Evolutionary conservation across 805 yeast genomes (phyloP).

Genomic region (Saccharomycopsis schoenii): DNA sequence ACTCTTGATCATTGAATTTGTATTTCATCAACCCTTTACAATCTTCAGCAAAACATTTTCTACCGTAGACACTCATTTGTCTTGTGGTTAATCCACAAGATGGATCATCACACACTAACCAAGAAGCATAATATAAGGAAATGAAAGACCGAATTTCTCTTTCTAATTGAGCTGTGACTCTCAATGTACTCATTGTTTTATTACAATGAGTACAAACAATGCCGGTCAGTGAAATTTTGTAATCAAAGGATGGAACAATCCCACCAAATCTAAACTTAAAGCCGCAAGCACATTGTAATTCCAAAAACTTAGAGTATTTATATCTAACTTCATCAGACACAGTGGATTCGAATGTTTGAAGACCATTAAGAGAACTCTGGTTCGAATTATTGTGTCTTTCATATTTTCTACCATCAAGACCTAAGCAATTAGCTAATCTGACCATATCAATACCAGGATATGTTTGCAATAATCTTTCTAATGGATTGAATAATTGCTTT

Average conservation of each 20-base stretch:
- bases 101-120: slow-evolving; percentile 77
- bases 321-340: slow-evolving; percentile 78
- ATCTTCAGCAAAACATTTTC: slow-evolving; percentile 62
- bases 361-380: slow-evolving; percentile 28
- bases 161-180: slow-evolving; percentile 67
- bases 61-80: slow-evolving; percentile 83
- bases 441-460: slow-evolving; percentile 81
- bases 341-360: slow-evolving; percentile 73
- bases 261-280: slow-evolving; percentile 63
- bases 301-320: slow-evolving; percentile 47
- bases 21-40: slow-evolving; percentile 76
- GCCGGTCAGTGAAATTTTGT: slow-evolving; percentile 58
- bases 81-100: slow-evolving; percentile 74
- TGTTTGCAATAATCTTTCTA: slow-evolving; percentile 75
- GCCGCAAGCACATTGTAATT: slow-evolving; percentile 56
- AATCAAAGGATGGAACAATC: slow-evolving; percentile 50
- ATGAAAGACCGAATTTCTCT: slow-evolving; percentile 58
- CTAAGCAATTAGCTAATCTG: slow-evolving; percentile 66
- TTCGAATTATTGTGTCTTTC: slow-evolving; percentile 29
- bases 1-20: slow-evolving; percentile 63
- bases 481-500: slow-evolving; percentile 84
- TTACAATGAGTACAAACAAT: slow-evolving; percentile 59
- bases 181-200: slow-evolving; percentile 38
- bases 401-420: slow-evolving; percentile 63
- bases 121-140: slow-evolving; percentile 72